Base-by-base conservation (phyloP, 2,329 filamentous ascomycete species). In the Zalaria obscura region DNA sequence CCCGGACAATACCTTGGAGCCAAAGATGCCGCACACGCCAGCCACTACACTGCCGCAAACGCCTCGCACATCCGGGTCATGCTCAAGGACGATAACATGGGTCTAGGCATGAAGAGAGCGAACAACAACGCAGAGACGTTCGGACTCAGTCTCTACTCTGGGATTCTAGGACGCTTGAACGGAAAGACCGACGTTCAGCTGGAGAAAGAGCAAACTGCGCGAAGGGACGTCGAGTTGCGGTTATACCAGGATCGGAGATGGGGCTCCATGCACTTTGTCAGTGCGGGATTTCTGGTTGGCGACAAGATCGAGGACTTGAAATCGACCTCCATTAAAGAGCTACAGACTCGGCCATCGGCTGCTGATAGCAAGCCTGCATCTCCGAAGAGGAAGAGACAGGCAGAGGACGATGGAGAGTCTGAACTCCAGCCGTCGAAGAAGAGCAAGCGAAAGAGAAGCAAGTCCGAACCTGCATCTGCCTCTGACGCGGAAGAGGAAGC, bases 51-150 rank as follows among this genome's bases (percentile, higher is more conserved):
- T 25, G 75, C 78, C 3, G 87, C 84, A 34, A 93, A 83, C 59
- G 75, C 83, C 26, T 85, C 85, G 3, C 84, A 93, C 57, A 91
- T 96, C 53, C 80, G 82, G 45, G 83, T 93, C 33, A 65, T 78
- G 27, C 64, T 95, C 48, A 94, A 94, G 56, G 88, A 96, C 56
- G 87, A 96, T 58, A 93, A 80, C 52, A 75, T 93, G 35, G 91
- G 91, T 3, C 68, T 98, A 35, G 91, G 91, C 27, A 91, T 88
- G 49, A 81, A 81, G 59, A 71, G 76, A 48, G 80, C 80, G 41
- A 78, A 76, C 52, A 78, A 80, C 49, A 65, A 70, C 33, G 65
- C 70, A 3, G 79, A 86, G 48, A 73, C 86, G 48, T 93, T 89
- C 25, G 91, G 89, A 0, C 70, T 96, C 32, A 83, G 88, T 56